phyloP scores from a whole-genome alignment of 768 basidiomycete genomes.

The Suillus cothurnatus region DNA sequence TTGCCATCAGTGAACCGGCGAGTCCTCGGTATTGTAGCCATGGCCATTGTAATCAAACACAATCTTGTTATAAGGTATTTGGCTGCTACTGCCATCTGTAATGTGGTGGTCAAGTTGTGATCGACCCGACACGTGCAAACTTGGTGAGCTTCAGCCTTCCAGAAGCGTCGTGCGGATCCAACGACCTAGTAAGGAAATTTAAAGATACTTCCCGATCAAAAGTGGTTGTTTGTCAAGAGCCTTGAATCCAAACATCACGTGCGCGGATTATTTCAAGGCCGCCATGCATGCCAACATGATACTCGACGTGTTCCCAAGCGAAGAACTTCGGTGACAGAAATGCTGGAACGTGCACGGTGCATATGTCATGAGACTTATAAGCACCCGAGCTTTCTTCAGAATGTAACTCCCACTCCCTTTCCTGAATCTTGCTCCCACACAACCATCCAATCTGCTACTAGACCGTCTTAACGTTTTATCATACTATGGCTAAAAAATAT shows the following conservation, averaged over 20 bases:
- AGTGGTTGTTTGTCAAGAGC: conserved; percentile 2
- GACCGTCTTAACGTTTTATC: background rate
- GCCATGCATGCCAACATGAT: background rate
- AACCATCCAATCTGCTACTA: background rate
- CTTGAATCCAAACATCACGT: background rate
- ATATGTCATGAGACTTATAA: background rate
- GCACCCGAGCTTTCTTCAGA: background rate
- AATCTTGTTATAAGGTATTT: no score
- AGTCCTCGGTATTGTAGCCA: no score
- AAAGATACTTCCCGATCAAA: no score
- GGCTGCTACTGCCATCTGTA: no score
- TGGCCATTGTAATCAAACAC: no score
- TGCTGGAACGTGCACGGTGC: background rate
- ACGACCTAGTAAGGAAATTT: no score
- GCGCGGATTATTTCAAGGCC: background rate
- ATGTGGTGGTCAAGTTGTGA: no score
- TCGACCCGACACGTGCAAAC: no score
- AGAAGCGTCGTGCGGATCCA: no score
- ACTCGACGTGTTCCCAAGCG: background rate
- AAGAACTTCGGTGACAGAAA: background rate
- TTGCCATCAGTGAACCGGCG: no score
- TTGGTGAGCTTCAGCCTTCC: no score
- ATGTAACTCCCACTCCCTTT: background rate
- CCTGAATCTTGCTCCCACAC: background rate
- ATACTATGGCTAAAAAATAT: conserved; percentile 17